Base-by-base conservation (phyloP, 768 basidiomycete genomes). In the Psilocybe cubensis region DNA sequence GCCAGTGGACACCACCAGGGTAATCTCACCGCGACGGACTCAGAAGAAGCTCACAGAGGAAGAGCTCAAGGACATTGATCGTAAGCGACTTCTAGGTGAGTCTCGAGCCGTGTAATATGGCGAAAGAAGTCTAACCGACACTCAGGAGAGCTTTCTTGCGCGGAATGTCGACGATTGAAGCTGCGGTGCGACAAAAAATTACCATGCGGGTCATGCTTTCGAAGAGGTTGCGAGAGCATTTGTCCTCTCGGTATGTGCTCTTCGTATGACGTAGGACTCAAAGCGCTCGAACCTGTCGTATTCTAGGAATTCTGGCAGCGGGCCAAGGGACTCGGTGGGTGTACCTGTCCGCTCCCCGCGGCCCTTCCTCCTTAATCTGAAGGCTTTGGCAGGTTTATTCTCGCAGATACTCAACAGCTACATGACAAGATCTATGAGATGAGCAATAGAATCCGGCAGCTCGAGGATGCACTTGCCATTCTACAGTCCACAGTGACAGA, bases 341-440 rank as follows among this genome's bases (percentile, higher is more conserved):
- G 5, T 23, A 56, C 21, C 47, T 51, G 42, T 29, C 27, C 33
- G 18, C 18, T 38, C 12, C 38, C 18, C 21, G 27, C 24, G 46
- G 14, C n/a, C 25, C 21, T 27, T 40, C 14, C 17, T 23, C 14
- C 14, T 31, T 18, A n/a, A 18, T 29, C n/a, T 42, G 27, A 35
- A 40, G 42, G 10, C 49, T 28, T 14, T 24, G 35, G 33, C 64
- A 86, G 85, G 29, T 89, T 86, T 65, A 84, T 88, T 45, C 76
- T 88, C 9, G 86, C 86, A 2, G 85, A 86, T 52, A 88, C 86
- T 1, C 80, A 84, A 41, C 82, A 87, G 43, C 75, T 90, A 11
- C 87, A 89, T 64, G 74, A 76, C 50, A 86, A 88, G 68, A 88
- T 88, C 23, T 70, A 81, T 6, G 81, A 86, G 49, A 87, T 88